A percentile compares a stretch with the other conserved stretches of the same genome.
Conservation (phyloP, 176 grass and related monocot species). For the Cenchrus purpureus region DNA sequence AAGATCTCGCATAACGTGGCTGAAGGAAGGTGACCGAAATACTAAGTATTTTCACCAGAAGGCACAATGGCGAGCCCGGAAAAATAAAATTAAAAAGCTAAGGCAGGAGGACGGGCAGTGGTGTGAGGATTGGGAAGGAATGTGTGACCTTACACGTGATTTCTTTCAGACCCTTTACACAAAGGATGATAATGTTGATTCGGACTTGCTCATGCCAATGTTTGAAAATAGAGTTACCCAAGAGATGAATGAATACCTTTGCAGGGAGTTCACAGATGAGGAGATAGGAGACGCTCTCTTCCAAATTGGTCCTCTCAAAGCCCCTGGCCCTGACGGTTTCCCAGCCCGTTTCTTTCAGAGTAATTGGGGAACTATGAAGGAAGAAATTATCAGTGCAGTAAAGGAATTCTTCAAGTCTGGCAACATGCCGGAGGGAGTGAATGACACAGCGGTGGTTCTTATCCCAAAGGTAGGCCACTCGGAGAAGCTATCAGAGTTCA, state of each 20-base stretch:
- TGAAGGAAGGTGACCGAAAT: not conserved
- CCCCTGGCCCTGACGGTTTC: not conserved
- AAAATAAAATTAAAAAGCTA: not conserved
- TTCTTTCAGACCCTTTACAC: not conserved
- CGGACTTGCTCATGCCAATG: not conserved
- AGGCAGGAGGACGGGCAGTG: accelerated
- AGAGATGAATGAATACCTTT: not conserved
- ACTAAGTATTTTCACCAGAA: not conserved
- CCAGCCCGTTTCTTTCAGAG: not conserved
- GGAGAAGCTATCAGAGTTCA: not conserved
- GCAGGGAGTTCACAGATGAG: not conserved
- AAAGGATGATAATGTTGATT: not conserved
- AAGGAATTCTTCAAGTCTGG: not conserved
- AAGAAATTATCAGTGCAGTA: not conserved
- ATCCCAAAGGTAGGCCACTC: not conserved
- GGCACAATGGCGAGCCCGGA: not conserved
- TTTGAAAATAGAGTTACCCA: not conserved
- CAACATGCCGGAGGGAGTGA: not conserved
- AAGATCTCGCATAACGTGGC: not conserved
- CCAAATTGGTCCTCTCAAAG: too few relatives aligned
- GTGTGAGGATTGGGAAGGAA: not conserved
- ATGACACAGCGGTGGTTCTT: not conserved
- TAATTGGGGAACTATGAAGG: not conserved
- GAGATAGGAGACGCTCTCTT: too few relatives aligned
- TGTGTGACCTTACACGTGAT: not conserved